These are phyloP conservation scores for Geosmithia morbida DNA, from an alignment of 2,329 filamentous ascomycete genomes.

Conservation along the genomic window DNA sequence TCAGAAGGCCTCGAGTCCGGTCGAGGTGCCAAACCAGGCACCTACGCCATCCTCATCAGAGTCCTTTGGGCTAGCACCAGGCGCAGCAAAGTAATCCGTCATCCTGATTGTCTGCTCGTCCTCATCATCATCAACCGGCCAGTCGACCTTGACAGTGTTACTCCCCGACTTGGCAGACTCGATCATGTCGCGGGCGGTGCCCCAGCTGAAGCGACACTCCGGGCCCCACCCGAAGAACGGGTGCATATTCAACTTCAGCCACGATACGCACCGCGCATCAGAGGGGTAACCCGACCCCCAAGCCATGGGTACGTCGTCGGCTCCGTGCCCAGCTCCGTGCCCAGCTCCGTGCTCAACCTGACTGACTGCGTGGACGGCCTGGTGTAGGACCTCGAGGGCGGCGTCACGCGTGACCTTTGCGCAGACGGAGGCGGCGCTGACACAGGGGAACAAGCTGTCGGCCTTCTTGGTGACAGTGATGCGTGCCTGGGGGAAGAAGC, in stretches of 20 bases:
- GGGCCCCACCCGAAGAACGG: constrained; percentile 89
- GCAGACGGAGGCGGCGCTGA: constrained; percentile 85
- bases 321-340: constrained; percentile 10
- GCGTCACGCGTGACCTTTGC: constrained; percentile 93
- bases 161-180: constrained; percentile 44
- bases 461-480: constrained; percentile 83
- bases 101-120: constrained; percentile 50
- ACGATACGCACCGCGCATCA: constrained; percentile 64
- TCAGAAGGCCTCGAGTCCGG: constrained; percentile 55
- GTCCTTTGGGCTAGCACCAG: constrained; percentile 13
- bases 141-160: constrained; percentile 55
- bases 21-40: constrained; percentile 69
- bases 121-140: constrained; percentile 64
- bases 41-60: constrained; percentile 45
- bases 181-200: constrained; percentile 84
- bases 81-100: constrained; percentile 57
- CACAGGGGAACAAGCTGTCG: constrained; percentile 81
- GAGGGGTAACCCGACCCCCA: constrained; percentile 96
- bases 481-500: constrained; percentile 63
- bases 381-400: constrained; percentile 68
- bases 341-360: neutral
- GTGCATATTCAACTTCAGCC: constrained; percentile 80
- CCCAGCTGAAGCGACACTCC: constrained; percentile 93
- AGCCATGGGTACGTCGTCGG: constrained; percentile 22
- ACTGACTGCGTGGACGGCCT: constrained; percentile 19